Evolutionary conservation across 345 rosid genomes (phyloP).

Genomic region (Corchorus olitorius): DNA sequence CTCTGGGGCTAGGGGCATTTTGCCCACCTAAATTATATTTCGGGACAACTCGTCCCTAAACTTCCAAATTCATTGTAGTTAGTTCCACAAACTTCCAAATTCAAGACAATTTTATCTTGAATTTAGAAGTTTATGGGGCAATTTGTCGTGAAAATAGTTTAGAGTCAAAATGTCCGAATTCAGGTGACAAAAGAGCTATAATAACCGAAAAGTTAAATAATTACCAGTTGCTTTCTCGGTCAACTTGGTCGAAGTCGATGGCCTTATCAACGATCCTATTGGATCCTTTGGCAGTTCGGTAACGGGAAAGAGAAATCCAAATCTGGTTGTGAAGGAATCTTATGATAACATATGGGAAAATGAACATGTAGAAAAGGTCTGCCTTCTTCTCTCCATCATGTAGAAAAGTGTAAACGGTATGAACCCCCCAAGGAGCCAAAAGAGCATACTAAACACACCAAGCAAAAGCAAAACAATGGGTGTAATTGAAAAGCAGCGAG

Average conservation of each 20-base stretch:
- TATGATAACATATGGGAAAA: conserved; percentile 40
- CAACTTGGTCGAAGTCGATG: conserved; percentile 70
- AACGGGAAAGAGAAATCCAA: conserved; percentile 62
- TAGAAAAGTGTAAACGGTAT: conserved; percentile 38
- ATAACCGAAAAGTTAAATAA: neutral
- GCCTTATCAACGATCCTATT: conserved; percentile 55
- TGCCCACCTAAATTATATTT: too few species aligned
- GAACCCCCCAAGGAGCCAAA: conserved; percentile 60
- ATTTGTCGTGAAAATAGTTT: too few species aligned
- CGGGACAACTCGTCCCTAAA: too few species aligned
- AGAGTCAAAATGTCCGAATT: too few species aligned
- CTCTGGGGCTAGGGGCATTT: too few species aligned
- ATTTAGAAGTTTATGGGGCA: too few species aligned
- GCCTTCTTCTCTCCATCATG: conserved; percentile 31
- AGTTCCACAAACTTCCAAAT: too few species aligned
- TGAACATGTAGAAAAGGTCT: conserved; percentile 38
- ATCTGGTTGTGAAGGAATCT: conserved; percentile 58
- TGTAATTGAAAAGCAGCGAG: too few species aligned
- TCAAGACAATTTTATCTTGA: too few species aligned
- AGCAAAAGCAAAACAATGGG: neutral
- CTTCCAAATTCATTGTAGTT: too few species aligned
- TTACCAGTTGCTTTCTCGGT: conserved; percentile 64
- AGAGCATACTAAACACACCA: conserved; percentile 39
- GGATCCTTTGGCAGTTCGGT: conserved; percentile 48
- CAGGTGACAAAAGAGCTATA: too few species aligned